Percentiles rank a stretch among this genome's conserved stretches.
phyloP scores from a whole-genome alignment of 179 eudicot species.

The Sideroxylon spinosum region DNA sequence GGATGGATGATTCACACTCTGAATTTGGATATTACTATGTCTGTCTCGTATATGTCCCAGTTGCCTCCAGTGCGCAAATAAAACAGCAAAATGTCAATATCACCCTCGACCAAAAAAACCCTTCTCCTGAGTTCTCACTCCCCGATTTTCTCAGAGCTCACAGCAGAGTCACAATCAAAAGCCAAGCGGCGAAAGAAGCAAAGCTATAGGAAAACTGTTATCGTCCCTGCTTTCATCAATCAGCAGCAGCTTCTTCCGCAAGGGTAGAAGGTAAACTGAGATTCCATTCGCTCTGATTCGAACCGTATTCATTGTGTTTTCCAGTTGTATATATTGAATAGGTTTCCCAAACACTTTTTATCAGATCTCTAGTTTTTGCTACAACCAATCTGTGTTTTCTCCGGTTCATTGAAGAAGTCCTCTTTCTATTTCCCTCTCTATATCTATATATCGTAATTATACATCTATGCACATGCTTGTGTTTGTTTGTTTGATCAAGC shows the following conservation, averaged over 20 bases:
- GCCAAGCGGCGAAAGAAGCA: neutral
- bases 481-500: too few species aligned
- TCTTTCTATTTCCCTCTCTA: neutral
- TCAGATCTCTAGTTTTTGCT: neutral
- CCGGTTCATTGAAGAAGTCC: neutral
- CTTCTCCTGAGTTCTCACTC: too few species aligned
- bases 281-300: neutral
- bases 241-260: neutral
- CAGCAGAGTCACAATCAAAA: neutral
- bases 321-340: neutral
- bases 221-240: neutral
- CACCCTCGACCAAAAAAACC: too few species aligned
- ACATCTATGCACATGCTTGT: neutral
- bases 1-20: too few species aligned
- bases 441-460: neutral
- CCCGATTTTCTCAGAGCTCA: neutral
- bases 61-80: too few species aligned
- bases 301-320: neutral
- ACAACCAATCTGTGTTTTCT: neutral
- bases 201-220: neutral
- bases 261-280: neutral
- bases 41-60: too few species aligned
- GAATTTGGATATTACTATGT: too few species aligned
- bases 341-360: neutral
- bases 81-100: too few species aligned